Base-by-base conservation (phyloP, 306 rosid genomes). In the Lathyrus aphaca region DNA sequence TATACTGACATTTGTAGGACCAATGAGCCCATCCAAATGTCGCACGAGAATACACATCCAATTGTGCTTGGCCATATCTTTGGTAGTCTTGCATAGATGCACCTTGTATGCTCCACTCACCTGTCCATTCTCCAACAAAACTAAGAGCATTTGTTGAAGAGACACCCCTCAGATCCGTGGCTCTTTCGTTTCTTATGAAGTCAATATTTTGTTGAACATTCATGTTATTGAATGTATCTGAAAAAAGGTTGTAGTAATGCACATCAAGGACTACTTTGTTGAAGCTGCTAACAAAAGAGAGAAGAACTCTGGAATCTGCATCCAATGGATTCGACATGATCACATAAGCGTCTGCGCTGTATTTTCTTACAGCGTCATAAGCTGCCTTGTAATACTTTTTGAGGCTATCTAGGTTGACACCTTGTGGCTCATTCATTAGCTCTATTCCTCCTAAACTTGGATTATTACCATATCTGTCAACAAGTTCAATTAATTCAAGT, bases 21-120 rank as follows among this genome's bases (percentile, higher is more conserved):
- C 85, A 83, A 70, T 86, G 79, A 8, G 82, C 86, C 88, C 86
- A 81, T 76, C 88, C 88, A 67, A 81, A 86, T 27, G 80, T 76
- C 29, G 86, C 88, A 37, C 12, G 14, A 10, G 77, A 74, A 10
- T 87, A 79, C 19, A 84, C 89, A 1, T 82, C 68, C 61, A 54
- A 2, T 58, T 82, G 87, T 5, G 85, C 76, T 56, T 75, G 44
- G 2, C 64, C 84, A 21, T 32, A 87, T 4, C 29, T 63, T 42
- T 78, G 77, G 43, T 44, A 49, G 3, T 82, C 85, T 77, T 72
- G 56, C 62, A 17, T 70, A 0, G 81, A 16, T n/a, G n/a, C n/a
- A n/a, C n/a, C 6, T 82, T 30, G 11, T 50, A 53, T 0, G 1
- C 1, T 48, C 79, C 74, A 79, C 14, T 72, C 86, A 17, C 59